A percentile compares a stretch with the other conserved stretches of the same genome.
Evolutionary conservation across 2,329 filamentous ascomycete genomes (phyloP).

Genomic region (Aspergillus sp.): DNA sequence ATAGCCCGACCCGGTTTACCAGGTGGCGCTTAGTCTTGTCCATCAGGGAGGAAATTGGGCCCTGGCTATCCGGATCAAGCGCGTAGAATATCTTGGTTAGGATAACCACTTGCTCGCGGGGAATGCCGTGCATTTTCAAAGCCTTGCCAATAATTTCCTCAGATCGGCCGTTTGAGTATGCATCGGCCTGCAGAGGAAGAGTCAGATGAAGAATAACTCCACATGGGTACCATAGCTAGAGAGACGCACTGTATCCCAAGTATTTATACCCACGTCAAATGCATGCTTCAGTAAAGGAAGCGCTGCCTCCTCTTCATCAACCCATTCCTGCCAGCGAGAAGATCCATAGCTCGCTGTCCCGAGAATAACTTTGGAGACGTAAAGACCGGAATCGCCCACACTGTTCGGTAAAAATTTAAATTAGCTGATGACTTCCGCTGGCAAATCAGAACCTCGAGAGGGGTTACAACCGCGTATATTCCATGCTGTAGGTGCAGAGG

Average conservation of each 20-base stretch:
- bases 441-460: no score
- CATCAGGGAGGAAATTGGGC: constrained; percentile 17
- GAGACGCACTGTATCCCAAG: constrained; percentile 39
- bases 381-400: constrained; percentile 46
- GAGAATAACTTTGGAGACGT: constrained; percentile 58
- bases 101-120: constrained; percentile 63
- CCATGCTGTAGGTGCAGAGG: no score
- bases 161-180: constrained; percentile 58
- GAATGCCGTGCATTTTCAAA: constrained; percentile 64
- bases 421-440: no score
- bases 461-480: no score
- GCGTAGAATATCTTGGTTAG: constrained; percentile 60
- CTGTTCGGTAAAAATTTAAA: not conserved
- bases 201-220: no score
- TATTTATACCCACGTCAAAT: constrained; percentile 39
- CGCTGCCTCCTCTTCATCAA: constrained; percentile 35
- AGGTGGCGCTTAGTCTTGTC: constrained; percentile 25
- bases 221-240: not conserved
- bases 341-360: constrained; percentile 53
- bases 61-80: constrained; percentile 26
- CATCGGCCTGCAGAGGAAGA: constrained; percentile 30
- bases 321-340: constrained; percentile 37
- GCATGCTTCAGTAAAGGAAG: constrained; percentile 36
- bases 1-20: constrained; percentile 51
- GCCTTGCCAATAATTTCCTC: constrained; percentile 68